Conservation (phyloP, 352 stramenopile species). For the Phytophthora citrophthora region DNA sequence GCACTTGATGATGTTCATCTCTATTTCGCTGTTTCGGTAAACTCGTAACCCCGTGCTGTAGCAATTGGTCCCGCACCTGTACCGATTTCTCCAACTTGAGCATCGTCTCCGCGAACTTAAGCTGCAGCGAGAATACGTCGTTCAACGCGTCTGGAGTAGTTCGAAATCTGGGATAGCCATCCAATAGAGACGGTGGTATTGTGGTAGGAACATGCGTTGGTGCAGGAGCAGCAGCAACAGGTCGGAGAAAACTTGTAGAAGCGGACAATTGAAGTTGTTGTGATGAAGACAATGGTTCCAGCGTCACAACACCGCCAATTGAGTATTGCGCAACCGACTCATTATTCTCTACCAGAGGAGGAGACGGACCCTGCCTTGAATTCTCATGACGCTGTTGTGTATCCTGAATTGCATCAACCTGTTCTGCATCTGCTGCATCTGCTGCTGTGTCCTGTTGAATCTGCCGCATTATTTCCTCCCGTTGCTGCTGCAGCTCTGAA, state of each 20-base stretch:
- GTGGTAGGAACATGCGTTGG: neutral
- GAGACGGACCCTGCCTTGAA: neutral
- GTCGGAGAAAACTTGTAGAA: slow-evolving; percentile 16
- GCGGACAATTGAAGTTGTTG: slow-evolving; percentile 8
- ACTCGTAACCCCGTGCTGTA: slow-evolving; percentile 28
- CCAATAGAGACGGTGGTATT: neutral
- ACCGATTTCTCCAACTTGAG: slow-evolving; percentile 72
- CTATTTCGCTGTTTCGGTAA: slow-evolving; percentile 4
- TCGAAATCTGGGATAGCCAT: slow-evolving; percentile 20
- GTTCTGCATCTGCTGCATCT: slow-evolving; percentile 3
- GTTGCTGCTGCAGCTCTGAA: slow-evolving; percentile 46
- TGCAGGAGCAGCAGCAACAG: slow-evolving; percentile 5
- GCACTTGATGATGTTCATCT: slow-evolving; percentile 5
- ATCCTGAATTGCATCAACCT: neutral
- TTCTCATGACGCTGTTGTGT: neutral
- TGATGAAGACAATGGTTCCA: slow-evolving; percentile 41
- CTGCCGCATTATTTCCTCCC: slow-evolving; percentile 48
- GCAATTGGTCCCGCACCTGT: slow-evolving; percentile 58
- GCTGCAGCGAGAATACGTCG: slow-evolving; percentile 69
- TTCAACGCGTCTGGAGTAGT: slow-evolving; percentile 49
- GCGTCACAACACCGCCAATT: slow-evolving; percentile 65
- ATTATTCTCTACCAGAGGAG: neutral
- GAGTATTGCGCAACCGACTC: slow-evolving; percentile 44
- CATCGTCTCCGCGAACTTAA: slow-evolving; percentile 81
- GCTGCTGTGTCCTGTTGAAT: slow-evolving; percentile 44